Conservation (phyloP, 345 rosid genomes). For the Eucalyptus microcorys region DNA sequence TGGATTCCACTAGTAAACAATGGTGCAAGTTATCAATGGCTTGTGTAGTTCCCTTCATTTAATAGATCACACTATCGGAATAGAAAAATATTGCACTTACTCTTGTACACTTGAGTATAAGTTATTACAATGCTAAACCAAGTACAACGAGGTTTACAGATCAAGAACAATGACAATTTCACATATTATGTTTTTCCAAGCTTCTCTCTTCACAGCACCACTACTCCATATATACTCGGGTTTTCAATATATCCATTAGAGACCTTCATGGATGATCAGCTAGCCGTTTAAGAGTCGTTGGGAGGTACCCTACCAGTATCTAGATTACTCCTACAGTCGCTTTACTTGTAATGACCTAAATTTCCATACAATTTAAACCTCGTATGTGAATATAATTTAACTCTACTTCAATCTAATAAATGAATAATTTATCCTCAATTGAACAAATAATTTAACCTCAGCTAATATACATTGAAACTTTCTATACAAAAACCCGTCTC, state of each 20-base stretch:
- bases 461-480: too few species aligned
- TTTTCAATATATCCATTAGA: background rate
- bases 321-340: rapidly evolving
- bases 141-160: background rate
- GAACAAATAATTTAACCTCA: too few species aligned
- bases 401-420: rapidly evolving
- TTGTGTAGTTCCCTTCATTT: background rate
- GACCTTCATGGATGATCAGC: background rate
- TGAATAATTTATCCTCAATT: too few species aligned
- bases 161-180: background rate
- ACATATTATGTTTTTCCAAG: too few species aligned
- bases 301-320: rapidly evolving
- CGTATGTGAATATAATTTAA: too few species aligned
- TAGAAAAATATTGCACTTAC: too few species aligned
- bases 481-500: too few species aligned
- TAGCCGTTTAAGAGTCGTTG: background rate
- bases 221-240: background rate
- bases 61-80: too few species aligned
- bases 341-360: too few species aligned
- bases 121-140: background rate
- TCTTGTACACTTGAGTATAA: background rate
- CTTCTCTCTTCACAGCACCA: too few species aligned
- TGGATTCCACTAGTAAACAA: background rate
- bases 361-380: too few species aligned
- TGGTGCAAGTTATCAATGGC: background rate